Evolutionary conservation across 2,329 filamentous ascomycete genomes (phyloP).

Genomic region (Diaporthe eres): DNA sequence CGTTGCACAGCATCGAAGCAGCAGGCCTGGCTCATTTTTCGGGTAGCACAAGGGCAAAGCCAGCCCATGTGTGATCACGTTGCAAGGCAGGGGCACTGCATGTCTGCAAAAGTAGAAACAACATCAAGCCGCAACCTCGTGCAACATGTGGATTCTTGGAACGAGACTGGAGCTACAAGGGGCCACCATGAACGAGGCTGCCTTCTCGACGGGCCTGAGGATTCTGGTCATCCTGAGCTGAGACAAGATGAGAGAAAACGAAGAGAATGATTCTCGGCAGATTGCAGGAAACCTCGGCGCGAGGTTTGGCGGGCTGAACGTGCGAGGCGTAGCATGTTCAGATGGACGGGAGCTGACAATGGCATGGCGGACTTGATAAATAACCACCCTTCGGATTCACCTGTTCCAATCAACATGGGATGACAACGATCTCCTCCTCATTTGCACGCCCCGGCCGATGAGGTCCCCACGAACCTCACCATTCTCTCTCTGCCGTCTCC

Average conservation of each 20-base stretch:
- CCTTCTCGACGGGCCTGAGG: background rate
- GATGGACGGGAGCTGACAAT: background rate
- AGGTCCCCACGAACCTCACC: background rate
- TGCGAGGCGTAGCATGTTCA: background rate
- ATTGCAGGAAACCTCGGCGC: conserved; percentile 18
- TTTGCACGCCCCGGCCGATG: background rate
- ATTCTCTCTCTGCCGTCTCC: background rate
- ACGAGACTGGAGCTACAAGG: background rate
- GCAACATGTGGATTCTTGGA: conserved; percentile 9
- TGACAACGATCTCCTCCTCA: background rate
- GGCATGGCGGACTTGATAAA: conserved; percentile 1
- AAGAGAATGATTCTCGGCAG: conserved; percentile 8
- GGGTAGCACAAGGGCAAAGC: conserved; percentile 7
- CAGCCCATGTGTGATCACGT: background rate
- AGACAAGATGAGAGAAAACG: conserved; percentile 13
- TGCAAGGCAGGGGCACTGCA: background rate
- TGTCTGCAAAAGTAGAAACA: conserved; percentile 18
- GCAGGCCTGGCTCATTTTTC: conserved; percentile 6
- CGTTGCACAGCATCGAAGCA: conserved; percentile 24
- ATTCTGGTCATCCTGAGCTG: conserved; percentile 8
- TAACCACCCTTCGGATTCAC: background rate
- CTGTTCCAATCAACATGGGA: background rate
- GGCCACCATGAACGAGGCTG: conserved; percentile 14
- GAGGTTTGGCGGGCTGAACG: background rate
- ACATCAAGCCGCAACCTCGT: conserved; percentile 24